These are phyloP conservation scores for Spongospora subterranea DNA, from an alignment of 208 protist species.

Conservation along the genomic window DNA sequence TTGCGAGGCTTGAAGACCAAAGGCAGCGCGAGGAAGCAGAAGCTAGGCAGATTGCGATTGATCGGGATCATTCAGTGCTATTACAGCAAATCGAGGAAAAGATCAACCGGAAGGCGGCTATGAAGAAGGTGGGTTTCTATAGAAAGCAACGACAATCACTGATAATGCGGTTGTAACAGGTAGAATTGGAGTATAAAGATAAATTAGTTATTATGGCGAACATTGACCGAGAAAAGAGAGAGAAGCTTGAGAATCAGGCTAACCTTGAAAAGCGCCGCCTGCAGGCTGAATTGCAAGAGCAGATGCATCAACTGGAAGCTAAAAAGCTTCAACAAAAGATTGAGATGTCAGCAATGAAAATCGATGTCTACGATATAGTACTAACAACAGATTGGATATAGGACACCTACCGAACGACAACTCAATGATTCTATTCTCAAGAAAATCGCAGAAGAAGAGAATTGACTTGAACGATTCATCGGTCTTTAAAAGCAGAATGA, in stretches of 20 bases:
- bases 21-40: not conserved
- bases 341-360: not conserved
- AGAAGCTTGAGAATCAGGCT: not conserved
- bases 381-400: not conserved
- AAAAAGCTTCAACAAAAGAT: not conserved
- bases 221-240: not conserved
- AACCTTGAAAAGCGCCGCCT: conserved; percentile 31
- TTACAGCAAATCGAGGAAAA: conserved; percentile 23
- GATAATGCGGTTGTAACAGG: not conserved
- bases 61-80: not conserved
- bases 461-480: too few species aligned
- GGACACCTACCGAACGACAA: not conserved
- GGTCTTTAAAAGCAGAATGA: too few species aligned
- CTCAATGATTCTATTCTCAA: conserved; percentile 10
- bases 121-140: not conserved
- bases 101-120: not conserved
- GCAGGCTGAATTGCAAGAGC: conserved; percentile 25
- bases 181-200: not conserved
- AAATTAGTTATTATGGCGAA: conserved; percentile 1
- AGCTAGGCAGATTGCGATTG: not conserved
- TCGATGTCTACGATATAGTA: not conserved
- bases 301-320: not conserved
- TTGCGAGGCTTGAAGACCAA: not conserved
- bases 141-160: not conserved
- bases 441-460: conserved; percentile 20